Base-by-base conservation (phyloP, 495 filamentous ascomycete genomes). In the Pseudomonodictys pantanalensis region DNA sequence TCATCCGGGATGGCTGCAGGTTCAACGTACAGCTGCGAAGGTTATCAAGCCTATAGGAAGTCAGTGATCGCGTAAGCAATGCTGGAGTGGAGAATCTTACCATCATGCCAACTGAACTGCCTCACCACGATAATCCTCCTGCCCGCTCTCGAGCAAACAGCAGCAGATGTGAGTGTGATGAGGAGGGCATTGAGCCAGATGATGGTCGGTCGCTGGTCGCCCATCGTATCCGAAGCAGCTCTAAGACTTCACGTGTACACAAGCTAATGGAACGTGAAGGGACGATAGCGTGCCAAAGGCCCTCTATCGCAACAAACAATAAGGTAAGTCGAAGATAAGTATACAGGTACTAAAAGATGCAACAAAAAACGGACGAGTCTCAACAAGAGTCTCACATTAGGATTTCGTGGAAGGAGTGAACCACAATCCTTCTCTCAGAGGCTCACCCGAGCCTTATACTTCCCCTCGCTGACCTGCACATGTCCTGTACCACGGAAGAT, bases 51-150 rank as follows among this genome's bases (percentile, higher is more conserved):
- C 61, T 63, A 29, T 17, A 20, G 3, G 6, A n/a, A 10, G 22
- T 52, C 42, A 53, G 53, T 22, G 24, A 39, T 9, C 10, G n/a
- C 6, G 6, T 8, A 2, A 8, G 20, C 8, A 17, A 45, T 18
- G 7, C 22, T 9, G 15, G 15, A 5, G 4, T n/a, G 17, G 33
- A 20, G 43, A 51, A 25, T 41, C 48, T 42, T 47, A 59, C 61
- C 38, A 50, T 64, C 61, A 25, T 64, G 54, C 54, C 49, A 64
- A 35, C 43, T 55, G 18, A 23, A 64, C 18, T 29, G 46, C n/a
- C 54, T 23, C 2, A 64, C 48, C 8, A 64, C 12, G 26, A 64
- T 47, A 0, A 55, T 28, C 12, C 61, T 26, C 29, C 61, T n/a
- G 15, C 61, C 54, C 20, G 55, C 39, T 35, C 61, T 50, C 10